Evolutionary conservation across 2,329 filamentous ascomycete species (phyloP).

Genomic region (Colletotrichum cereale): DNA sequence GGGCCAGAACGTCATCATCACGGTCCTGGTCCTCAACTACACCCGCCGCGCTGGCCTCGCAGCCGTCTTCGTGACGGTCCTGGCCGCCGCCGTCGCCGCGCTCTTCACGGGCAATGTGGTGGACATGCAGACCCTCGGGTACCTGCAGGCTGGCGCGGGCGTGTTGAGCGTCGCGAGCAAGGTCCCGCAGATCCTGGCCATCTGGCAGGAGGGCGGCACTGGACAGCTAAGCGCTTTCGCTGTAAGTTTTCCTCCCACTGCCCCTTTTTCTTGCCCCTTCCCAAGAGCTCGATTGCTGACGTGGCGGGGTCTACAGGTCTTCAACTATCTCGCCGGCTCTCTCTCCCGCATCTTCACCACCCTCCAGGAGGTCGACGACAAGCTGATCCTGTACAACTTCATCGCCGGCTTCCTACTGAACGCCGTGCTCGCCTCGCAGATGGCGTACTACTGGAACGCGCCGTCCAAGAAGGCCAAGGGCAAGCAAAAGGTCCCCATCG

Average conservation of each 20-base stretch:
- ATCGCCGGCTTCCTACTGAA: constrained; percentile 93
- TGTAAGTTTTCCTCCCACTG: constrained; percentile 66
- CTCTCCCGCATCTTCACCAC: constrained; percentile 98
- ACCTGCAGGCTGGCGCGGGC: constrained; percentile 87
- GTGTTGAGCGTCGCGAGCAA: constrained; percentile 89
- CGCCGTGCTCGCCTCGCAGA: constrained; percentile 85
- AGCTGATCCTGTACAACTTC: constrained; percentile 95
- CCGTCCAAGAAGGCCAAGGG: constrained; percentile 61
- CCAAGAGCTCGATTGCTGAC: not conserved
- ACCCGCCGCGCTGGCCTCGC: constrained; percentile 76
- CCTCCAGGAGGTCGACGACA: constrained; percentile 96
- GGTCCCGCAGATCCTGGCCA: constrained; percentile 90
- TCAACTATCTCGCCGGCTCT: constrained; percentile 96
- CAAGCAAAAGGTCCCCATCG: constrained; percentile 53
- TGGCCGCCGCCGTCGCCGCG: constrained; percentile 77
- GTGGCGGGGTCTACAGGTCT: constrained; percentile 72
- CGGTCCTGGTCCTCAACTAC: constrained; percentile 87
- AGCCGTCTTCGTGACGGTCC: constrained; percentile 80
- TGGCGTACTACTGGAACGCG: constrained; percentile 96
- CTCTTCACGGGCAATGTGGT: constrained; percentile 77
- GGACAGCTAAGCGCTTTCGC: constrained; percentile 97
- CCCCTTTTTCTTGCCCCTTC: not conserved
- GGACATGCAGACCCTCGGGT: constrained; percentile 74
- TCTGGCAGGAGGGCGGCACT: constrained; percentile 87
- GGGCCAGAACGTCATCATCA: constrained; percentile 91